Evolutionary conservation across 768 basidiomycete species (phyloP), one percentile per base, ranked within the genome.

Genomic region (Pleurotus platypus): DNA sequence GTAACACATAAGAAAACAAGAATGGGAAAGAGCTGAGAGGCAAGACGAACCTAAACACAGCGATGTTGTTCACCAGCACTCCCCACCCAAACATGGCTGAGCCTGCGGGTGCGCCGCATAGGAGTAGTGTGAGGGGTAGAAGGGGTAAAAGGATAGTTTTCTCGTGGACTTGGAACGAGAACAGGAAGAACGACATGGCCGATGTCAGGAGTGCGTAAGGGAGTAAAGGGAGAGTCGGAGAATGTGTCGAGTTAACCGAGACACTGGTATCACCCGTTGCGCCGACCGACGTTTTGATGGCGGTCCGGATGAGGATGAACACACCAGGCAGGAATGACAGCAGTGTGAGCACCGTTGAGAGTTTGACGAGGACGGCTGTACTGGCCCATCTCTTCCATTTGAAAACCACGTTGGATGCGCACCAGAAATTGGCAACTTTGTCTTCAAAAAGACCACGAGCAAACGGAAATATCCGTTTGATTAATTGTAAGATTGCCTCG

Each of bases 351-450:
- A 67, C 69, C 0, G 87, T 77, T 0, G 93, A 89, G 2, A 90
- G 68, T 60, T 83, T 85, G 56, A 92, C 73, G 5, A 94, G 78
- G 3, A 77, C 65, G 0, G 63, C 66, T 2, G 74, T 66, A 1
- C 77, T 68, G 4, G 80, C 76, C 75, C 76, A 82, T 26, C 70
- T 69, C 49, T 81, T 84, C 89, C 95, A 97, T 68, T 96, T 97
- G 72, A 98, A 69, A 12, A 90, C 71, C 20, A 95, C 86, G 67
- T 98, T 93, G 15, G 87, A 84, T 30, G 93, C 91, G 69, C 95
- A 97, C 95, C 95, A 98, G 67, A 96, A 92, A 68, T 98, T 98
- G 40, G 95, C 93, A 20, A 98, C 95, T 66, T 96, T 95, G 74
- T 96, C 93, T 67, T 96, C 94, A 64, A 95, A 95, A 2, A 95